Percentiles rank a stretch among this genome's conserved stretches.
phyloP scores from a whole-genome alignment of 768 basidiomycete genomes.

The Zangia roseola region DNA sequence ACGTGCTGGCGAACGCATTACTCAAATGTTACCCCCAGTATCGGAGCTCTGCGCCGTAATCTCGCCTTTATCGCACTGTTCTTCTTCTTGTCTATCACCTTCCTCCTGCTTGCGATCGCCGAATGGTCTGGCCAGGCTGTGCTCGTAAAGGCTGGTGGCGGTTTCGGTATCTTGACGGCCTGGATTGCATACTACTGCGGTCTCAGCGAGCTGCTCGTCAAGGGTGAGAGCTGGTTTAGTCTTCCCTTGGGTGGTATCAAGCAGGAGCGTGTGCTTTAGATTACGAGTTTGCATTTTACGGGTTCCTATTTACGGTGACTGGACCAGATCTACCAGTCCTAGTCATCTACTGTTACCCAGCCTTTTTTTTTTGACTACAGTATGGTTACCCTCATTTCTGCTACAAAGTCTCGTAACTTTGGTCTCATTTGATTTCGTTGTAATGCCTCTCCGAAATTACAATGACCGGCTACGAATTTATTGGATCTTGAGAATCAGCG shows the following conservation, averaged over 20 bases:
- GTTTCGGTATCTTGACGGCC: constrained; percentile 45
- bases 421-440: background rate
- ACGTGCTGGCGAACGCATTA: fast-evolving
- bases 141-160: constrained; percentile 42
- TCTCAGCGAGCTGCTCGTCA: constrained; percentile 40
- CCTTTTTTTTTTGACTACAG: constrained; percentile 5
- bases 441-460: background rate
- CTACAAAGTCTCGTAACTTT: background rate
- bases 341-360: constrained; percentile 7
- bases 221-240: constrained; percentile 37
- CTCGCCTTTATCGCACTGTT: constrained; percentile 50
- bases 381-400: background rate
- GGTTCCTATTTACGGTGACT: constrained; percentile 1
- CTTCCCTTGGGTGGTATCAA: constrained; percentile 38
- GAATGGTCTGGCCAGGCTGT: constrained; percentile 28
- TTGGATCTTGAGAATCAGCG: no score
- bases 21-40: constrained; percentile 26
- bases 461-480: no score
- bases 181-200: constrained; percentile 47
- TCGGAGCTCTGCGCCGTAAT: constrained; percentile 52
- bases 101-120: constrained; percentile 44
- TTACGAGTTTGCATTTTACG: background rate
- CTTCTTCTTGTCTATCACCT: constrained; percentile 53
- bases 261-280: constrained; percentile 4
- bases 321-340: no score